phyloP scores from a whole-genome alignment of 2,329 filamentous ascomycete genomes.

The Sphaerulina musiva region DNA sequence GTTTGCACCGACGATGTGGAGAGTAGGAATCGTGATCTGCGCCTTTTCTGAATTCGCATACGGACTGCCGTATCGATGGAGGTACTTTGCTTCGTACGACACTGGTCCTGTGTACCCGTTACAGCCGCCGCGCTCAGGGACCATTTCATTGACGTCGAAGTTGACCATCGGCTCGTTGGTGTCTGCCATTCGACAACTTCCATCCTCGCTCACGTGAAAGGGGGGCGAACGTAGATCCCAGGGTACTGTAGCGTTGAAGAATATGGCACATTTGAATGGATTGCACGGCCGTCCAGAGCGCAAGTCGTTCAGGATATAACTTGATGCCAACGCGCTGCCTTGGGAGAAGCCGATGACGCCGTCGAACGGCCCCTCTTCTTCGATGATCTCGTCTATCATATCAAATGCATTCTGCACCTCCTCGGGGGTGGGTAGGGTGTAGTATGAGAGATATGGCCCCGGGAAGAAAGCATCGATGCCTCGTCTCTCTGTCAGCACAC shows the following conservation, averaged over 20 bases:
- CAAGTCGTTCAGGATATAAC: background rate
- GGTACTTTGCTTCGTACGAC: background rate
- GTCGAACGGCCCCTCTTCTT: conserved; percentile 7
- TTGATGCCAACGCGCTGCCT: background rate
- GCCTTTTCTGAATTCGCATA: background rate
- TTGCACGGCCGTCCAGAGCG: background rate
- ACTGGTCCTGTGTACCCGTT: background rate
- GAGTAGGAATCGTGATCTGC: conserved; percentile 3
- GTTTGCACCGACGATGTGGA: conserved; percentile 4
- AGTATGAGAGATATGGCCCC: conserved; percentile 5
- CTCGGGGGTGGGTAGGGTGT: conserved; percentile 1
- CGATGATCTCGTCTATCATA: conserved; percentile 4
- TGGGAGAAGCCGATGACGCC: conserved; percentile 7
- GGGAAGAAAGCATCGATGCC: conserved; percentile 6
- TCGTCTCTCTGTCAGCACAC: background rate
- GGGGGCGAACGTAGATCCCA: background rate
- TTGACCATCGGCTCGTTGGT: conserved; percentile 1
- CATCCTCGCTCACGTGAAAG: background rate
- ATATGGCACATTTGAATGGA: conserved; percentile 5
- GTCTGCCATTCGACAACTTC: background rate
- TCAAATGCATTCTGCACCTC: conserved; percentile 4
- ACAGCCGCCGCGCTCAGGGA: background rate
- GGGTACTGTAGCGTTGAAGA: conserved; percentile 1
- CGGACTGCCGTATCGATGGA: background rate
- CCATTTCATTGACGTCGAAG: background rate